phyloP scores from a whole-genome alignment of 2,329 filamentous ascomycete genomes.

The Canariomyces notabilis region DNA sequence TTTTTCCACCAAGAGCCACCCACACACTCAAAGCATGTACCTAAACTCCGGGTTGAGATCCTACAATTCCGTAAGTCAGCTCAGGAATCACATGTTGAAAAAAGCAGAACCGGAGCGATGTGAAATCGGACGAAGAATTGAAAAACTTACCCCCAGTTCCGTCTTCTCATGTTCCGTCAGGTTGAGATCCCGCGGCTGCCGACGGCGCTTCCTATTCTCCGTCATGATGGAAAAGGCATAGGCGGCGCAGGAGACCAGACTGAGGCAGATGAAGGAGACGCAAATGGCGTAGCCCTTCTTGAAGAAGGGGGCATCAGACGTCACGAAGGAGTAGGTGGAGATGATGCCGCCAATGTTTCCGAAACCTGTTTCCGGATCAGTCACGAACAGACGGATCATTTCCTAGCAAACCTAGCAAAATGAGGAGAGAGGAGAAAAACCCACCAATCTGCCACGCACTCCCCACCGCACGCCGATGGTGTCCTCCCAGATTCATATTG shows the following conservation, averaged over 20 bases:
- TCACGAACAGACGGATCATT: background rate
- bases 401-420: background rate
- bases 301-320: constrained; percentile 63
- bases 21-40: constrained; percentile 31
- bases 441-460: constrained; percentile 67
- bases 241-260: constrained; percentile 52
- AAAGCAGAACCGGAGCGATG: background rate
- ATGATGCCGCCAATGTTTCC: constrained; percentile 78
- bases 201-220: constrained; percentile 58
- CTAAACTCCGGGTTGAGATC: constrained; percentile 34
- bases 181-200: constrained; percentile 23
- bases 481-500: constrained; percentile 72
- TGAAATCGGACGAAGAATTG: background rate
- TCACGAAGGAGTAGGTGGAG: constrained; percentile 64
- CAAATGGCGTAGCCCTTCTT: constrained; percentile 71
- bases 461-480: constrained; percentile 65
- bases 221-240: constrained; percentile 56
- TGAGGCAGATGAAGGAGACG: constrained; percentile 67
- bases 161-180: constrained; percentile 34
- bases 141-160: constrained; percentile 37
- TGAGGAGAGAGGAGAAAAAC: background rate
- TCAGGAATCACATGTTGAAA: background rate
- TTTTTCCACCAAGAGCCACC: background rate
- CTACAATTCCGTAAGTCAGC: constrained; percentile 16
- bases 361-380: constrained; percentile 41